A percentile compares a stretch with the other conserved stretches of the same genome.
Conservation (phyloP, 2,329 filamentous ascomycete species). For the Alternaria consortialis region DNA sequence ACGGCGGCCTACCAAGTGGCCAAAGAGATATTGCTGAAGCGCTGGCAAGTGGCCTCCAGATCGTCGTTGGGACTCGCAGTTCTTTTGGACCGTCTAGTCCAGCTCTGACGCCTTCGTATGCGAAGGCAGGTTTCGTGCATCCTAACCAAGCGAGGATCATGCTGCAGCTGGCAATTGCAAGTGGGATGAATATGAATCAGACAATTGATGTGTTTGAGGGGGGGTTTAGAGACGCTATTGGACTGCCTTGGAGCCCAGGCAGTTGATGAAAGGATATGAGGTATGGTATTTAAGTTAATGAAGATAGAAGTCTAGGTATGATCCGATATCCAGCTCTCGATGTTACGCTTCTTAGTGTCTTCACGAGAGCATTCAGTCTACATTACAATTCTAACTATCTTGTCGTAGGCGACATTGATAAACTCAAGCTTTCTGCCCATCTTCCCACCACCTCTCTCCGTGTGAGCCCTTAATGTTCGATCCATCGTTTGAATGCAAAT, state of each 20-base stretch:
- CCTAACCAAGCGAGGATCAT: slow-evolving; percentile 39
- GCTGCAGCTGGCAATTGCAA: slow-evolving; percentile 43
- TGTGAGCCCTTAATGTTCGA: background rate
- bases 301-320: background rate
- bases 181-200: slow-evolving; percentile 38
- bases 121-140: slow-evolving; percentile 36
- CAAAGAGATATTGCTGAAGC: slow-evolving; percentile 29
- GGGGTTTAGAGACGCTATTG: slow-evolving; percentile 34
- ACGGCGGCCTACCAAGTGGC: slow-evolving; percentile 35
- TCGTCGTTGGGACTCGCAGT: slow-evolving; percentile 37
- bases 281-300: background rate
- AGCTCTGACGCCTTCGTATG: slow-evolving; percentile 22
- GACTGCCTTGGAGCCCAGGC: slow-evolving; percentile 27
- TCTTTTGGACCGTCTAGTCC: slow-evolving; percentile 35
- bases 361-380: background rate
- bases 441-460: background rate
- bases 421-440: background rate
- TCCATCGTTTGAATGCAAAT: background rate
- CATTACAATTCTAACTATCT: background rate
- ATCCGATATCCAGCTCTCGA: background rate
- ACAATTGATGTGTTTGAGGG: slow-evolving; percentile 42
- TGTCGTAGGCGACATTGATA: no score
- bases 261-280: background rate
- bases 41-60: slow-evolving; percentile 32
- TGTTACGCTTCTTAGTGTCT: rapidly evolving